Conservation (phyloP, 495 filamentous ascomycete species). For the Platismatia glauca region DNA sequence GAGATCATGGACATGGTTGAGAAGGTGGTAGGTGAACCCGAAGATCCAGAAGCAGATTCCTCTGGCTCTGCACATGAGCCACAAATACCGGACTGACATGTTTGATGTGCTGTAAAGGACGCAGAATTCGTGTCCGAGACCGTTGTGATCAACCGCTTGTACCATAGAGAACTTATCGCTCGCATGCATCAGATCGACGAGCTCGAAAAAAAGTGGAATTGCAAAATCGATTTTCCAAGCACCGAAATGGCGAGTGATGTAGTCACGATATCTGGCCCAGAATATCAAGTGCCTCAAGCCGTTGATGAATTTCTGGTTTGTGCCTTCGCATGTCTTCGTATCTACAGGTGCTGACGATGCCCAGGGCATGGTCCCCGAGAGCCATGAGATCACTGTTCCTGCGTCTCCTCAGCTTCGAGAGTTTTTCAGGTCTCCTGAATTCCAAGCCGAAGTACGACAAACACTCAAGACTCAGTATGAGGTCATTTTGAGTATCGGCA, state of each 20-base stretch:
- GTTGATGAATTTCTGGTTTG: slow-evolving; percentile 86
- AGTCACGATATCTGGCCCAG: slow-evolving; percentile 87
- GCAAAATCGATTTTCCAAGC: slow-evolving; percentile 94
- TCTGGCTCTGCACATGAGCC: slow-evolving; percentile 12
- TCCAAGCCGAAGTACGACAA: slow-evolving; percentile 64
- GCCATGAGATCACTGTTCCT: slow-evolving; percentile 79
- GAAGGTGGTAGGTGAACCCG: slow-evolving; percentile 57
- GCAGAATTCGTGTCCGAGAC: slow-evolving; percentile 92
- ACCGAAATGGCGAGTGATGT: slow-evolving; percentile 95
- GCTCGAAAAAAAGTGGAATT: slow-evolving; percentile 96
- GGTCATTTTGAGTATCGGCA: slow-evolving; percentile 65
- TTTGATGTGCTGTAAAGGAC: slow-evolving; percentile 43
- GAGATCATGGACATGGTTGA: slow-evolving; percentile 99
- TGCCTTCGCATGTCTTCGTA: slow-evolving; percentile 4
- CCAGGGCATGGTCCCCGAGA: slow-evolving; percentile 91
- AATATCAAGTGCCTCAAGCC: slow-evolving; percentile 93
- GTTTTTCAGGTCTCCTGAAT: slow-evolving; percentile 69
- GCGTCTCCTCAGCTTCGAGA: slow-evolving; percentile 62
- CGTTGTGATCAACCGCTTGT: slow-evolving; percentile 86
- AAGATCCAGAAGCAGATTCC: slow-evolving; percentile 16
- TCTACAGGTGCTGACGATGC: slow-evolving; percentile 25
- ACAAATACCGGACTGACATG: slow-evolving; percentile 23
- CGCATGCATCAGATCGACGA: slow-evolving; percentile 84
- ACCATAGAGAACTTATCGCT: slow-evolving; percentile 84
- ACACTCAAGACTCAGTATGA: slow-evolving; percentile 88